Conservation (phyloP, 371 early-diverging fungal species). For the Entomophthora muscae region DNA sequence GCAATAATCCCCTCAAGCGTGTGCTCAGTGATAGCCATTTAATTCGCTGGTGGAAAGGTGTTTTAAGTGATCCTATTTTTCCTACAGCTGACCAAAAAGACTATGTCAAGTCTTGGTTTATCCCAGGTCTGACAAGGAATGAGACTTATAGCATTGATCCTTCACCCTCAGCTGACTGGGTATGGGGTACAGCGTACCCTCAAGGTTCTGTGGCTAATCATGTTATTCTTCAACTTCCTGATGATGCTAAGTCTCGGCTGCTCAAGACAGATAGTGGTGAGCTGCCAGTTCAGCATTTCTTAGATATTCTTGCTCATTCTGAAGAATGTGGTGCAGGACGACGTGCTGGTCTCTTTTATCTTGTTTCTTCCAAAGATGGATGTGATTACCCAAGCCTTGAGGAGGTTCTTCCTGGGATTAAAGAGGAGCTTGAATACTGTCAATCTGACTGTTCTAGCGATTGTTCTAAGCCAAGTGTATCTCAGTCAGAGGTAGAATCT, state of each 20-base stretch:
- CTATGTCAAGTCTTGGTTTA: conserved; percentile 19
- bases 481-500: too few relatives aligned
- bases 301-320: not conserved
- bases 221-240: conserved; percentile 56
- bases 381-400: not conserved
- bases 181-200: conserved; percentile 37
- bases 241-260: conserved; percentile 58
- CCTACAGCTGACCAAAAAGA: not conserved
- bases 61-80: not conserved
- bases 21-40: conserved; percentile 38
- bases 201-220: conserved; percentile 19
- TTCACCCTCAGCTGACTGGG: conserved; percentile 21
- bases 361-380: not conserved
- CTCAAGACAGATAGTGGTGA: not conserved
- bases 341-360: conserved; percentile 3
- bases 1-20: conserved; percentile 33
- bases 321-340: conserved; percentile 9
- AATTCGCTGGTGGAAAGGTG: conserved; percentile 59
- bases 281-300: not conserved
- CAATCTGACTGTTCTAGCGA: not conserved
- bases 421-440: not conserved
- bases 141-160: conserved; percentile 15
- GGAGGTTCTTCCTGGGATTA: not conserved
- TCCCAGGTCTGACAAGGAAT: conserved; percentile 39
- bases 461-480: not conserved